Conservation (phyloP, 2,329 filamentous ascomycete species). For the Fusarium denticulatum region DNA sequence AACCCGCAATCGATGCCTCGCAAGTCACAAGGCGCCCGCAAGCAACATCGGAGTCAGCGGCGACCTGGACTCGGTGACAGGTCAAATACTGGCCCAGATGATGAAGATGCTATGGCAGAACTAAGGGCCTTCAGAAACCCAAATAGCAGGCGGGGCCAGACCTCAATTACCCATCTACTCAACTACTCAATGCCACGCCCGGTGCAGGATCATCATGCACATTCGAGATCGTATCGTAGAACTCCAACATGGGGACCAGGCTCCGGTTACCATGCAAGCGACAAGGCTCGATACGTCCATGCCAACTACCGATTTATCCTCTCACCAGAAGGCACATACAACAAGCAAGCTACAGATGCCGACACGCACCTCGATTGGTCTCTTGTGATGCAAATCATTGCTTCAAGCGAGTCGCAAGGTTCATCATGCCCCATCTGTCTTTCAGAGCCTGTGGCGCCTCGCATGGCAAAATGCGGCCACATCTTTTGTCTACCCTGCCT, state of each 20-base stretch:
- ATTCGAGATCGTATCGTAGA: conserved; percentile 69
- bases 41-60: conserved; percentile 85
- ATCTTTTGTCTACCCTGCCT: conserved; percentile 96
- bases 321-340: conserved; percentile 81
- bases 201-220: conserved; percentile 65
- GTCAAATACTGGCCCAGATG: conserved; percentile 60
- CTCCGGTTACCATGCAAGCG: conserved; percentile 87
- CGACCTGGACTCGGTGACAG: conserved; percentile 65
- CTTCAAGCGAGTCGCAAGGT: conserved; percentile 86
- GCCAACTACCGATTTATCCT: conserved; percentile 98
- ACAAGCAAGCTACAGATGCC: conserved; percentile 82
- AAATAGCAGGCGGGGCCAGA: conserved; percentile 85
- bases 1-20: conserved; percentile 62
- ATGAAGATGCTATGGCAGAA: conserved; percentile 91
- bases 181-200: conserved; percentile 86
- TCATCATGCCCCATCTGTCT: conserved; percentile 95
- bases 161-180: conserved; percentile 95
- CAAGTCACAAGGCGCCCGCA: conserved; percentile 79
- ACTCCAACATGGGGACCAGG: conserved; percentile 86
- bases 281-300: conserved; percentile 91
- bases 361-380: conserved; percentile 93
- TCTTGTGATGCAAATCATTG: conserved; percentile 89
- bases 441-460: conserved; percentile 88
- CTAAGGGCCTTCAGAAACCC: conserved; percentile 68
- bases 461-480: conserved; percentile 97